These are phyloP conservation scores for Chloranthus sessilifolius DNA, from an alignment of 164 flowering plant genomes.

Conservation along the genomic window DNA sequence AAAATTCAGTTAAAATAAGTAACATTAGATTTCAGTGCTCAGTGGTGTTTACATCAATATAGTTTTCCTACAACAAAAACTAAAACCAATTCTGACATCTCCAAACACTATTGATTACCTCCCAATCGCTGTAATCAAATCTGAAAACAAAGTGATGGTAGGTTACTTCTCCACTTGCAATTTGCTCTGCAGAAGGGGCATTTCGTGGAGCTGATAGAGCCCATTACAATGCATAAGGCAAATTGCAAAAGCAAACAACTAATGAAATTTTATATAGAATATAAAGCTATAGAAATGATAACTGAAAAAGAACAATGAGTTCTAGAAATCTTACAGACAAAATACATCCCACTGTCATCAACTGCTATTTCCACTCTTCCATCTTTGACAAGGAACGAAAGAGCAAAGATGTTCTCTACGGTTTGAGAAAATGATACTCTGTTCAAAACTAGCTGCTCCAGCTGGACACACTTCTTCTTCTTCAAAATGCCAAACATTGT, in stretches of 20 bases:
- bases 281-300: not conserved
- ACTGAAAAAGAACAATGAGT: not conserved
- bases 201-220: slow-evolving; percentile 10
- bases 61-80: too few species aligned
- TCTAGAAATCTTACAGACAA: slow-evolving; percentile 21
- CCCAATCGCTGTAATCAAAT: slow-evolving; percentile 15
- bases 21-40: too few species aligned
- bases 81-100: too few species aligned
- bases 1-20: too few species aligned
- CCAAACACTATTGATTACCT: too few species aligned
- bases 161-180: slow-evolving; percentile 6
- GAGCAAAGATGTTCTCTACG: slow-evolving; percentile 33
- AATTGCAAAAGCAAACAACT: not conserved
- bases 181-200: slow-evolving; percentile 12
- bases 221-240: not conserved
- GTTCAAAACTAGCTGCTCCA: slow-evolving; percentile 30
- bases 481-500: slow-evolving; percentile 30
- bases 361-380: slow-evolving; percentile 23
- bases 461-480: slow-evolving; percentile 16
- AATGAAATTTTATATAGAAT: not conserved
- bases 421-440: slow-evolving; percentile 32
- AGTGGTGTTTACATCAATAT: too few species aligned
- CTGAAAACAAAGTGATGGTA: slow-evolving; percentile 16
- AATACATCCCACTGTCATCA: slow-evolving; percentile 24
- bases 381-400: slow-evolving; percentile 35